phyloP scores from a whole-genome alignment of 2,329 filamentous ascomycete species.

The Pseudocercospora pini-densiflorae region DNA sequence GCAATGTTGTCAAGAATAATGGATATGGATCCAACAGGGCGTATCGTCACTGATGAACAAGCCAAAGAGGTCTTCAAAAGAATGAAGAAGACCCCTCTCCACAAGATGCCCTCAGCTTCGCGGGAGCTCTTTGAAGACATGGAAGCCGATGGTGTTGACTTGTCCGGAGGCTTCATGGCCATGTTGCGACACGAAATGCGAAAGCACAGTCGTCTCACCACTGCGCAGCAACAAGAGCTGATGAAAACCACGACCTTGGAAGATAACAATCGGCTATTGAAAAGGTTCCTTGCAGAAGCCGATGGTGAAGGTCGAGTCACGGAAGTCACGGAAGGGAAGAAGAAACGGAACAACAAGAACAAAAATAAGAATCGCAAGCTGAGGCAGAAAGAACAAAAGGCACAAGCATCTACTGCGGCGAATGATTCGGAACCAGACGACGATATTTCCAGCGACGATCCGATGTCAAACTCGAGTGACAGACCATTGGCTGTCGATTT shows the following conservation, averaged over 20 bases:
- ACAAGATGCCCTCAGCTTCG: not conserved
- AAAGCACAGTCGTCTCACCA: not conserved
- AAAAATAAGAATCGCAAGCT: constrained; percentile 16
- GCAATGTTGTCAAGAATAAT: not conserved
- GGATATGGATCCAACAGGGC: not conserved
- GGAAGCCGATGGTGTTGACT: not conserved
- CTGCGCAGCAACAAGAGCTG: not conserved
- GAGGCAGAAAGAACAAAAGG: constrained; percentile 12
- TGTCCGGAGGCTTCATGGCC: not conserved
- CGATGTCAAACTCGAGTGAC: not conserved
- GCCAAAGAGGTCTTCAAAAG: not conserved
- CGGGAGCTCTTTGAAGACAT: not conserved
- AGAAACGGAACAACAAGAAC: constrained; percentile 11
- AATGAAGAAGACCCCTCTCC: not conserved
- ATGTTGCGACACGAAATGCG: not conserved
- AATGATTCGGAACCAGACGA: not conserved
- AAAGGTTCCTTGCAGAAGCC: not conserved
- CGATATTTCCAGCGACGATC: not conserved
- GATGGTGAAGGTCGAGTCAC: not conserved
- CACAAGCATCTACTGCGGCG: not conserved
- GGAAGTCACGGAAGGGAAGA: not conserved
- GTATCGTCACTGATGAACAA: not conserved
- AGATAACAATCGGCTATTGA: not conserved
- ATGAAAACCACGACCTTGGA: not conserved
- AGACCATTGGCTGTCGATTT: not conserved